Conservation (phyloP, 164 flowering plant genomes). For the Protea cynaroides region DNA sequence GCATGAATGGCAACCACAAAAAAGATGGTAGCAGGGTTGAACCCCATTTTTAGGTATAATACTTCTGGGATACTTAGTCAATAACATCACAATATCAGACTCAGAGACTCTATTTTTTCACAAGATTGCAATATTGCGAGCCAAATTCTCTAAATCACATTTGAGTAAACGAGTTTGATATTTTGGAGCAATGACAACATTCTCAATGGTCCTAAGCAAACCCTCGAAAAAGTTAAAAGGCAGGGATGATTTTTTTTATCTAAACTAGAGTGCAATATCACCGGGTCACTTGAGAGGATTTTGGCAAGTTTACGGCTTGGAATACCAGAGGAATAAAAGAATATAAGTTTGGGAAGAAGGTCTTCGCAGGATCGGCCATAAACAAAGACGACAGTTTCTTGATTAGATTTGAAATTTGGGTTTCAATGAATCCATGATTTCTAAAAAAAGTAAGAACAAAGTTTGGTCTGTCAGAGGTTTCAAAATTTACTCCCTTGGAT, state of each 20-base stretch:
- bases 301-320: not conserved
- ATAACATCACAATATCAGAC: not conserved
- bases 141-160: not conserved
- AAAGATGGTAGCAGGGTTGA: not conserved
- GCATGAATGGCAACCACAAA: not conserved
- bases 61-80: not conserved
- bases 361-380: not conserved
- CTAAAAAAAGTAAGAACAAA: not conserved
- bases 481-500: not conserved
- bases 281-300: not conserved
- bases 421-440: not conserved
- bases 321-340: not conserved
- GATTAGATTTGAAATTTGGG: not conserved
- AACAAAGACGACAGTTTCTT: not conserved
- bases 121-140: not conserved
- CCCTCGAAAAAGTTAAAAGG: slow-evolving; percentile 3
- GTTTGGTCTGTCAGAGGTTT: too few species aligned
- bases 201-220: slow-evolving; percentile 2
- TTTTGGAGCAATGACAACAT: not conserved
- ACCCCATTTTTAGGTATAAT: not conserved
- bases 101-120: not conserved
- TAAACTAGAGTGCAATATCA: slow-evolving; percentile 5
- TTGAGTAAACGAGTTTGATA: too few species aligned
- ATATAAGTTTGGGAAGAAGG: not conserved
- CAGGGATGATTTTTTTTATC: not conserved